A percentile compares a stretch with the other conserved stretches of the same genome.
phyloP scores from a whole-genome alignment of 1,139 yeast species.

The Kodamaea fungicola region DNA sequence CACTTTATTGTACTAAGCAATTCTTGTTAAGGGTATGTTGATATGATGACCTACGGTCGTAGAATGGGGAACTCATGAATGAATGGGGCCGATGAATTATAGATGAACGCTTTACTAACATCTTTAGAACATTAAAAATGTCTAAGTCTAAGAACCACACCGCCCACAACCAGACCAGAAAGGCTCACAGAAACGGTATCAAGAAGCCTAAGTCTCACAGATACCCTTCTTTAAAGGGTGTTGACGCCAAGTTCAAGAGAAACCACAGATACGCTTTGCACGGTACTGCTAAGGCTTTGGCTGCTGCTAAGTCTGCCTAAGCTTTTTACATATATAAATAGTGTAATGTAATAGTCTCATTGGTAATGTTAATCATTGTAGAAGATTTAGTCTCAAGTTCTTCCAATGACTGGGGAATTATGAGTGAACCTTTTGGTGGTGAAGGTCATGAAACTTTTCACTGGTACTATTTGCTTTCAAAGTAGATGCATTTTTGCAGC shows the following conservation, averaged over 20 bases:
- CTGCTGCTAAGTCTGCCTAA: constrained; percentile 62
- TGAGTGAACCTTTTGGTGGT: no score
- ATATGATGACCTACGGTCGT: constrained; percentile 1
- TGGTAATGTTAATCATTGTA: constrained; percentile 1
- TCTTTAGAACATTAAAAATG: constrained; percentile 47
- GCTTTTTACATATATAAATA: constrained; percentile 10
- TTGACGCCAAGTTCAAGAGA: constrained; percentile 98
- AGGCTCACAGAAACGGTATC: constrained; percentile 99
- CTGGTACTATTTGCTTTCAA: no score
- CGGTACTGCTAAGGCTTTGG: constrained; percentile 94
- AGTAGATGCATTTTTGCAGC: no score
- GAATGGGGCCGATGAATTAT: background rate
- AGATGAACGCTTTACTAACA: constrained; percentile 25
- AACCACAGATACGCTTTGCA: constrained; percentile 99
- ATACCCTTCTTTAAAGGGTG: constrained; percentile 98
- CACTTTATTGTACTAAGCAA: constrained; percentile 7
- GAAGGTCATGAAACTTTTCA: no score
- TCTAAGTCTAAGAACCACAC: constrained; percentile 99
- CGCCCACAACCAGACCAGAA: constrained; percentile 98
- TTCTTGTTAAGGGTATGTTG: constrained; percentile 16
- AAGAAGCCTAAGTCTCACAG: constrained; percentile 98
- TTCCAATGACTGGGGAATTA: no score
- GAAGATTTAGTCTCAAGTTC: no score
- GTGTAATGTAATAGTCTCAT: constrained; percentile 7
- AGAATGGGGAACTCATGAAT: background rate